Conservation (phyloP, 768 basidiomycete genomes). For the Serendipita vermifera region DNA sequence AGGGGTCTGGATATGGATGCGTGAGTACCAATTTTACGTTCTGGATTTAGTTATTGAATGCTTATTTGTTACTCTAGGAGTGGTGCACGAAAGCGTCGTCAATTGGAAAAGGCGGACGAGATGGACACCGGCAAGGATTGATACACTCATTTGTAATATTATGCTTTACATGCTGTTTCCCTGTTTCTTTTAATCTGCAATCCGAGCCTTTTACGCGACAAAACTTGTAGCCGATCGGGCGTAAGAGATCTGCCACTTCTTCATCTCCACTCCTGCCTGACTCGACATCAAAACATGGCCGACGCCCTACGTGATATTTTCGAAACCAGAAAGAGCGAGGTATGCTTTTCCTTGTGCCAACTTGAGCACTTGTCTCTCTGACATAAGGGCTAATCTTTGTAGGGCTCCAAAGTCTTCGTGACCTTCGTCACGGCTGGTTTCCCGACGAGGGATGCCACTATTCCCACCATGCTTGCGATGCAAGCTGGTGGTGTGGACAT, state of each 20-base stretch:
- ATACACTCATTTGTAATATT: neutral
- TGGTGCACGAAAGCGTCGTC: constrained; percentile 53
- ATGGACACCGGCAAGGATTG: neutral
- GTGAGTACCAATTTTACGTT: constrained; percentile 38
- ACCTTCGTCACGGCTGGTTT: constrained; percentile 95
- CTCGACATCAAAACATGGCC: constrained; percentile 32
- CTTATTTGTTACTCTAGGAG: constrained; percentile 26
- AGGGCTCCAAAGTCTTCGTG: constrained; percentile 53
- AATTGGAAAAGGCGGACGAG: constrained; percentile 43
- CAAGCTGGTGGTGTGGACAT: constrained; percentile 87
- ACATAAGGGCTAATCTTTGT: neutral
- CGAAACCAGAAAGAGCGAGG: constrained; percentile 47
- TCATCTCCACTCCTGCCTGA: neutral
- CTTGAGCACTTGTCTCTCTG: neutral
- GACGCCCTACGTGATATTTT: constrained; percentile 61
- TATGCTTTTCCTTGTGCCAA: constrained; percentile 18
- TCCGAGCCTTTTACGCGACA: too few species aligned
- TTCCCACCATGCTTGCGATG: constrained; percentile 81
- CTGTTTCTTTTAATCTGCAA: too few species aligned
- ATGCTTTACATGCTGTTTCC: neutral
- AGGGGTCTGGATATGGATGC: constrained; percentile 67
- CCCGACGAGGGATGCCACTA: constrained; percentile 65
- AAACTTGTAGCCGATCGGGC: too few species aligned
- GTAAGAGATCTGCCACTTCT: neutral
- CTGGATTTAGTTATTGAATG: constrained; percentile 11